Percentiles rank a stretch among this genome's conserved stretches.
Evolutionary conservation across 257 asterid genomes (phyloP).

Genomic region (Misopates orontium): DNA sequence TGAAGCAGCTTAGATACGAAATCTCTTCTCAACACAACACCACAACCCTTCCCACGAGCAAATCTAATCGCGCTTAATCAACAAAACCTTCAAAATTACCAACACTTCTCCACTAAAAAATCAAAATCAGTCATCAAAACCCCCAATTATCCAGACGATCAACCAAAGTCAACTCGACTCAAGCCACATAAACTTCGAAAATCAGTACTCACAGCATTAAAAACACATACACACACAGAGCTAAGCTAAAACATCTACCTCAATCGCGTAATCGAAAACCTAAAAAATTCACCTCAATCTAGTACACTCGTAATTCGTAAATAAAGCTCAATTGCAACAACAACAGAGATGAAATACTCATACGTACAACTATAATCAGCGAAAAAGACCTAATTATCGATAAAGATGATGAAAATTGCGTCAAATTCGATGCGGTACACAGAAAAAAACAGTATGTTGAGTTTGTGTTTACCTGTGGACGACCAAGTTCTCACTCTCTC

Average conservation of each 20-base stretch:
- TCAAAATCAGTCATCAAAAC: neutral
- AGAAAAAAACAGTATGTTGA: neutral
- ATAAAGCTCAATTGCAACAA: neutral
- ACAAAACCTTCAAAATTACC: too few species aligned
- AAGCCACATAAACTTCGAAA: neutral
- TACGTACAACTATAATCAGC: neutral
- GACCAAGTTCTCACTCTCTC: constrained; percentile 14
- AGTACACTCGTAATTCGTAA: constrained; percentile 8
- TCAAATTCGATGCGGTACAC: neutral
- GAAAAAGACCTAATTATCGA: neutral
- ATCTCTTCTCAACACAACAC: neutral
- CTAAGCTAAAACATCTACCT: neutral
- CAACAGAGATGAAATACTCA: neutral
- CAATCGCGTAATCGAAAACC: neutral
- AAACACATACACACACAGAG: neutral
- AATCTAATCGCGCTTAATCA: neutral
- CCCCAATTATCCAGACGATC: neutral
- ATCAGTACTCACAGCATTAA: neutral
- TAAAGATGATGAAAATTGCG: neutral
- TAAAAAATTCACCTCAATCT: constrained; percentile 3
- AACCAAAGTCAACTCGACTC: constrained; percentile 15
- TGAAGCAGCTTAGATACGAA: neutral
- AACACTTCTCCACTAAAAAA: too few species aligned
- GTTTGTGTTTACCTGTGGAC: constrained; percentile 13
- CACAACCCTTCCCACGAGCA: neutral